Percentiles rank a stretch among this genome's conserved stretches.
These are phyloP conservation scores for Trichosporon asahii DNA, from an alignment of 1,284 basidiomycete genomes.

Conservation along the genomic window DNA sequence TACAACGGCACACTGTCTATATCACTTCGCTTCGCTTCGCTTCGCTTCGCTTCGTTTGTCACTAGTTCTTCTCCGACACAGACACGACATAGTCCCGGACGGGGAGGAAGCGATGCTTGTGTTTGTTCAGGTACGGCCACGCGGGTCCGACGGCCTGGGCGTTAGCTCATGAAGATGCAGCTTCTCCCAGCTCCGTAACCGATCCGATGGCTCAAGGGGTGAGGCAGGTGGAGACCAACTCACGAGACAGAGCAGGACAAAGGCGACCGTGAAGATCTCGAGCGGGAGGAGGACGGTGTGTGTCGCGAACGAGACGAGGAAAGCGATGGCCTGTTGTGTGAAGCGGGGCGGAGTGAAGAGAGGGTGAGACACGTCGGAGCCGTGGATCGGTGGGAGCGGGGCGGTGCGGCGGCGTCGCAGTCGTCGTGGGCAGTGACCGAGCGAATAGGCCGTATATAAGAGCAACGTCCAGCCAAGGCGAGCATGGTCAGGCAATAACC, in stretches of 20 bases:
- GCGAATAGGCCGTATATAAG: too few relatives aligned
- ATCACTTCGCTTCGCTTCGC: too few relatives aligned
- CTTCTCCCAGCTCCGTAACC: too few relatives aligned
- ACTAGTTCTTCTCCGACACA: background rate
- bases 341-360: background rate
- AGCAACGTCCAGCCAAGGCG: background rate
- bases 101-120: constrained; percentile 41
- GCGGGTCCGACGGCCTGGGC: constrained; percentile 35
- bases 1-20: background rate
- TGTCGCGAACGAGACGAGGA: constrained; percentile 32
- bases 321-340: constrained; percentile 32
- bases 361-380: background rate
- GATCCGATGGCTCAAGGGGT: too few relatives aligned
- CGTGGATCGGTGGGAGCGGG: too few relatives aligned
- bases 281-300: constrained; percentile 39
- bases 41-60: too few relatives aligned
- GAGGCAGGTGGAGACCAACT: too few relatives aligned
- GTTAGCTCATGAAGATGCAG: constrained; percentile 15
- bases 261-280: constrained; percentile 38
- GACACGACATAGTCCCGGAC: constrained; percentile 26
- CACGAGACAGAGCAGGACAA: constrained; percentile 35
- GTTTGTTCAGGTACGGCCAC: constrained; percentile 42
- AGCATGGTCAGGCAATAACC: background rate
- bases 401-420: too few relatives aligned
- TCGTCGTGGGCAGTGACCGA: too few relatives aligned